Evolutionary conservation across 306 rosid species (phyloP), one percentile per base, ranked within the genome.

Genomic region (Ammopiptanthus mongolicus): DNA sequence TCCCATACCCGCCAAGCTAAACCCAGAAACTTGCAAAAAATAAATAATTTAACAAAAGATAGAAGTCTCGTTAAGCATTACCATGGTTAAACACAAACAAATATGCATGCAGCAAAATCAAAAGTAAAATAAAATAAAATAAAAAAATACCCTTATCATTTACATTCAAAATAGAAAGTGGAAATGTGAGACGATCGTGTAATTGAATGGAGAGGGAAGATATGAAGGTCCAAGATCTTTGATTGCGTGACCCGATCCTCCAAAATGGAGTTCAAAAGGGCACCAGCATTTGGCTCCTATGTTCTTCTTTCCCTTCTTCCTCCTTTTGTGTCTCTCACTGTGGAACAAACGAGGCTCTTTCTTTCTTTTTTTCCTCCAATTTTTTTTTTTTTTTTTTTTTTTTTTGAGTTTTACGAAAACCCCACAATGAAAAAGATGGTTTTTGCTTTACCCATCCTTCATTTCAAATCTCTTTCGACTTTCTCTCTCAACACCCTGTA

Each of bases 401-500:
- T 9, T 42, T 44, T 81, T 65, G 71, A 76, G 84, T 77, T 83
- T 71, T 72, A 87, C 81, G 87, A 86, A 85, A 90, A 89, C 91
- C 93, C 93, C 76, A 84, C 86, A 86, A 84, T 84, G 97, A 81
- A 83, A 47, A 87, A 76, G 83, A 84, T 87, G 78, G 89, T 86
- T 75, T 91, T 84, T 74, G 92, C 89, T 90, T 86, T 89, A 86
- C 92, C 86, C 96, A 76, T 86, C 82, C 79, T 76, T 65, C 50
- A 44, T 44, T 44, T 44, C 65, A 85, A 83, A 83, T 73, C 84
- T 62, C 69, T 80, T 69, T 66, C 41, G 46, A 56, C 82, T 75
- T 59, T 87, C 93, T 91, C 95, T 88, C 97, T 88, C 95, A 79
- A 84, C 83, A 76, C n/a, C n/a, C n/a, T n/a, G n/a, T n/a, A n/a